phyloP scores from a whole-genome alignment of 1,284 basidiomycete genomes.

The Tilletia caries region DNA sequence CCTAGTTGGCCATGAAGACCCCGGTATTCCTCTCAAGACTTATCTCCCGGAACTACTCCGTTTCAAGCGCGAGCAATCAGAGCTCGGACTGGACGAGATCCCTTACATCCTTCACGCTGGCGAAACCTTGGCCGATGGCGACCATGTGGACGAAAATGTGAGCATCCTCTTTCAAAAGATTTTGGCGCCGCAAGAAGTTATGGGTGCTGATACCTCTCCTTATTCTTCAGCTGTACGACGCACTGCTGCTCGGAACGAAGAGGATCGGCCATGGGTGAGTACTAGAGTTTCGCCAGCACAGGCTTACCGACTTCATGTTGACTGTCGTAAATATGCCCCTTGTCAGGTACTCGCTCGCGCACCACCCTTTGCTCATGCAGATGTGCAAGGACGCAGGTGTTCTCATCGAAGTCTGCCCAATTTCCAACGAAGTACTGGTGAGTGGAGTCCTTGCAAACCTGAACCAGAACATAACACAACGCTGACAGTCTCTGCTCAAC shows the following conservation, averaged over 20 bases:
- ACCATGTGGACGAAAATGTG: constrained; percentile 63
- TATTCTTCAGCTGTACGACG: constrained; percentile 63
- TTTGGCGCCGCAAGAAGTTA: no score
- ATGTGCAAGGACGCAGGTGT: constrained; percentile 66
- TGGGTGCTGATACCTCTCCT: not conserved
- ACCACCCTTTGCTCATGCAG: constrained; percentile 69
- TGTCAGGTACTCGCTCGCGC: constrained; percentile 63
- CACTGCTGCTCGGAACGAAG: constrained; percentile 70
- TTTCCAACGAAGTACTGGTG: constrained; percentile 40
- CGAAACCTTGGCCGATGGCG: constrained; percentile 70
- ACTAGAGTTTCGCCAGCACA: not conserved
- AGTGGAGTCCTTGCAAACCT: constrained; percentile 7
- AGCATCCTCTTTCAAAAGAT: not conserved
- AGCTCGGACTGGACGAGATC: constrained; percentile 62
- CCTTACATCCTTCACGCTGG: constrained; percentile 78
- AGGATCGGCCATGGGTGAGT: constrained; percentile 68
- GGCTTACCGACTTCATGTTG: no score
- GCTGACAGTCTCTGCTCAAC: constrained; percentile 44
- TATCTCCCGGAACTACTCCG: constrained; percentile 65
- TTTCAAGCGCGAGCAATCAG: constrained; percentile 63
- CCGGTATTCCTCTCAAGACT: constrained; percentile 63
- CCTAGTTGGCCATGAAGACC: constrained; percentile 72
- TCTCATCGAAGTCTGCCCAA: constrained; percentile 62
- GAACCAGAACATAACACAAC: no score
- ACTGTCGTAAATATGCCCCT: not conserved